phyloP scores from a whole-genome alignment of 768 basidiomycete genomes.

The Suillus clintonianus region DNA sequence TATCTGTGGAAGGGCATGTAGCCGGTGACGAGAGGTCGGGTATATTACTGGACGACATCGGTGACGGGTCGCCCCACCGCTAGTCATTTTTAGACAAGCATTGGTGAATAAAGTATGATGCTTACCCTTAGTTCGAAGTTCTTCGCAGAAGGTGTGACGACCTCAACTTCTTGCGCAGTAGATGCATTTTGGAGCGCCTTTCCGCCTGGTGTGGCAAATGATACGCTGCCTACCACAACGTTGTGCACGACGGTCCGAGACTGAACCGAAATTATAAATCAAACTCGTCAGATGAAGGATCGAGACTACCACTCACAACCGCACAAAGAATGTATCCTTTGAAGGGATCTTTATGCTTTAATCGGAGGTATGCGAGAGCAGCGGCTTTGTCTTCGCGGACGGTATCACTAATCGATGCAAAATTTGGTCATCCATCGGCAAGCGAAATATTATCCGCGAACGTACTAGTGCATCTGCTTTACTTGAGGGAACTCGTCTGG shows the following conservation, averaged over 20 bases:
- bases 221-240: constrained; percentile 75
- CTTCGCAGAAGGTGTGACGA: constrained; percentile 61
- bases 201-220: constrained; percentile 71
- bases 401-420: constrained; percentile 53
- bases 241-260: constrained; percentile 73
- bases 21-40: constrained; percentile 22
- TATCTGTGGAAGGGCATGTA: not conserved
- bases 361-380: constrained; percentile 72
- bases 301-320: constrained; percentile 50
- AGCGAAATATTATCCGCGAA: constrained; percentile 7
- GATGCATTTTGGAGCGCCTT: constrained; percentile 81
- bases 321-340: constrained; percentile 76
- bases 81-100: constrained; percentile 25
- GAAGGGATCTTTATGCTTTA: constrained; percentile 78
- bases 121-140: constrained; percentile 58
- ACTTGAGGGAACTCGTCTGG: constrained; percentile 74
- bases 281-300: not conserved
- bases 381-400: constrained; percentile 81
- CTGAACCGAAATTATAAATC: constrained; percentile 22
- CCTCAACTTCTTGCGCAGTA: constrained; percentile 79
- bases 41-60: constrained; percentile 52
- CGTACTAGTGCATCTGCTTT: constrained; percentile 71
- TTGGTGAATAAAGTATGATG: constrained; percentile 7
- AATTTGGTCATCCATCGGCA: not conserved
- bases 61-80: constrained; percentile 72